These are phyloP conservation scores for Proliferodiscus dingleyae DNA, from an alignment of 2,329 filamentous ascomycete species.

Conservation along the genomic window DNA sequence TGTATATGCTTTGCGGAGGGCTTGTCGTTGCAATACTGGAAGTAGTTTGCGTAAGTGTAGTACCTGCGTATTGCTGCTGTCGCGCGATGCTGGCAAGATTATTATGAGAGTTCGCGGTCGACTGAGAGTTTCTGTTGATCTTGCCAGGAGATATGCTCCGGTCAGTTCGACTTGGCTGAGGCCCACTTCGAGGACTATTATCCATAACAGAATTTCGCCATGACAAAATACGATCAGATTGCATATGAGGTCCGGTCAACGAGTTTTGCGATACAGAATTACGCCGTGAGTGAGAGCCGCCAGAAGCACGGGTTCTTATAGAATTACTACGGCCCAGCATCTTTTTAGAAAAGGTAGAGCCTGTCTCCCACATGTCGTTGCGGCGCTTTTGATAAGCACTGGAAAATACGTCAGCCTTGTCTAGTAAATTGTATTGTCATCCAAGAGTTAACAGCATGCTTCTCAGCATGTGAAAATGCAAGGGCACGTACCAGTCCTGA, in stretches of 20 bases:
- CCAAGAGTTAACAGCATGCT: too few relatives aligned
- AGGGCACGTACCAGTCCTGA: conserved; percentile 54
- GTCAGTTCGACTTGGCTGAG: conserved; percentile 45
- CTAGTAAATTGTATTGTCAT: too few relatives aligned
- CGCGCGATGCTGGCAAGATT: conserved; percentile 27
- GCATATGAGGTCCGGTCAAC: conserved; percentile 25
- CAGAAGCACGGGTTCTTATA: conserved; percentile 45
- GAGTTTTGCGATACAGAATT: conserved; percentile 37
- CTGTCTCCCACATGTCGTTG: conserved; percentile 71
- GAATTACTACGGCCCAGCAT: conserved; percentile 29
- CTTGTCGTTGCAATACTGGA: conserved; percentile 26
- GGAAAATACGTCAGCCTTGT: conserved; percentile 34
- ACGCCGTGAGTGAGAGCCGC: conserved; percentile 37
- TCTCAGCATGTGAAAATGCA: background rate
- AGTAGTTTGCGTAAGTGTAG: conserved; percentile 15
- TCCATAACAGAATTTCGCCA: conserved; percentile 74
- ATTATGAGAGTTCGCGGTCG: conserved; percentile 17
- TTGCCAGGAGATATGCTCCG: conserved; percentile 49
- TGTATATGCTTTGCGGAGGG: conserved; percentile 23
- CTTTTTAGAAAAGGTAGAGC: conserved; percentile 62
- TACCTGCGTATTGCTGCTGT: conserved; percentile 24
- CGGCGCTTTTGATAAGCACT: conserved; percentile 73
- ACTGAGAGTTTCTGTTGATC: conserved; percentile 32
- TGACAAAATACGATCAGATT: conserved; percentile 72
- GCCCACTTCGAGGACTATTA: conserved; percentile 24